Evolutionary conservation across 2,329 filamentous ascomycete species (phyloP).

Genomic region (Hypoxylon sp.): DNA sequence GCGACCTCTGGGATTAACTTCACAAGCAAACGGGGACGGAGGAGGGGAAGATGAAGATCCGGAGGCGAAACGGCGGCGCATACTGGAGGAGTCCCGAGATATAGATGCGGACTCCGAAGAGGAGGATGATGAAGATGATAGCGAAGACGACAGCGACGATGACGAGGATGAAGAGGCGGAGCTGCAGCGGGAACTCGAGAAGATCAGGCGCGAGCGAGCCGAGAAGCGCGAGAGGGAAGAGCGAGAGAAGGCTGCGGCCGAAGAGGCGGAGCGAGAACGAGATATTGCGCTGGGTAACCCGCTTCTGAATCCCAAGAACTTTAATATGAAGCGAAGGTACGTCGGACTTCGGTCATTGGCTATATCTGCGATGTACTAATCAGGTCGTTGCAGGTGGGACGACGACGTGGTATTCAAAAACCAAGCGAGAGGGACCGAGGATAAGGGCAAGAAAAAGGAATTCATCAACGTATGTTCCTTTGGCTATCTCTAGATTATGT

Average conservation of each 20-base stretch:
- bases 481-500: neutral
- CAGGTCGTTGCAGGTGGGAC: constrained; percentile 77
- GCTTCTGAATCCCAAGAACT: constrained; percentile 86
- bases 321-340: constrained; percentile 82
- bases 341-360: neutral
- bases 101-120: constrained; percentile 84
- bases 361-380: constrained; percentile 11
- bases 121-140: constrained; percentile 64
- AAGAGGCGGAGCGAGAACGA: constrained; percentile 84
- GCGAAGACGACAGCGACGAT: constrained; percentile 71
- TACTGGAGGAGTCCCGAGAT: constrained; percentile 88
- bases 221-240: constrained; percentile 87
- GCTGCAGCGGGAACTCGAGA: constrained; percentile 91
- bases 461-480: constrained; percentile 87
- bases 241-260: constrained; percentile 80
- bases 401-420: constrained; percentile 99
- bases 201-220: constrained; percentile 88
- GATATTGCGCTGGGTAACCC: constrained; percentile 95
- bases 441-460: constrained; percentile 88
- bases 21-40: constrained; percentile 54
- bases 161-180: constrained; percentile 89
- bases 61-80: constrained; percentile 85
- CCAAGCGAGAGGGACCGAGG: constrained; percentile 93
- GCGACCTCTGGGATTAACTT: constrained; percentile 70
- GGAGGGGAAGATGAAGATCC: constrained; percentile 71